These are phyloP conservation scores for Cladosporium sphaerospermum DNA, from an alignment of 2,329 filamentous ascomycete species.

Conservation along the genomic window DNA sequence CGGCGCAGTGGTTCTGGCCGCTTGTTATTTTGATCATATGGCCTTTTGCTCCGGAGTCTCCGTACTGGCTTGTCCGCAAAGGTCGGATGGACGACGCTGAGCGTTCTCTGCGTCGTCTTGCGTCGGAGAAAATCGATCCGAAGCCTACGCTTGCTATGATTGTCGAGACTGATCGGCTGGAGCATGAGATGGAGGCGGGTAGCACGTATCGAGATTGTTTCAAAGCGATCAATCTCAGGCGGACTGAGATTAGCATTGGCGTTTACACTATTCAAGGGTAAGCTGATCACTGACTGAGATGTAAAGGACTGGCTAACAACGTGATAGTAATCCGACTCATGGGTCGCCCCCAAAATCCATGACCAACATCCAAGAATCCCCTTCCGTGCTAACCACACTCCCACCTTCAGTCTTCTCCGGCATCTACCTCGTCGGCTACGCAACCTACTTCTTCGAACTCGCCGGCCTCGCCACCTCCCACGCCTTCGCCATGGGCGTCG, in stretches of 20 bases:
- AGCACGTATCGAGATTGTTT: slow-evolving; percentile 38
- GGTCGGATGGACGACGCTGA: slow-evolving; percentile 32
- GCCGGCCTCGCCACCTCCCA: slow-evolving; percentile 35
- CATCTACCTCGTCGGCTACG: slow-evolving; percentile 38
- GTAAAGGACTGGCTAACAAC: background rate
- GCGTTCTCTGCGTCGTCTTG: slow-evolving; percentile 29
- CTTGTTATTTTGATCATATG: slow-evolving; percentile 32
- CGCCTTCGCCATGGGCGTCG: slow-evolving; percentile 38
- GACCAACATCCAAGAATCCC: background rate
- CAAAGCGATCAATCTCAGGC: slow-evolving; percentile 34
- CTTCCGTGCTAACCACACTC: background rate
- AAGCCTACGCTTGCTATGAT: slow-evolving; percentile 35
- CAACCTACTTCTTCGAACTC: slow-evolving; percentile 44
- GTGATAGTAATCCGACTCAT: background rate
- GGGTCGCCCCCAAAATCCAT: background rate
- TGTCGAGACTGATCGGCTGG: slow-evolving; percentile 32
- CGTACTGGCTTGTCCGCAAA: slow-evolving; percentile 35
- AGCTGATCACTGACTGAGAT: background rate
- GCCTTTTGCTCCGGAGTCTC: slow-evolving; percentile 34
- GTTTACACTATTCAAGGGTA: slow-evolving; percentile 37
- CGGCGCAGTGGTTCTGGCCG: slow-evolving; percentile 40
- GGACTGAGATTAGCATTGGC: slow-evolving; percentile 39
- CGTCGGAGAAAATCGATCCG: slow-evolving; percentile 35
- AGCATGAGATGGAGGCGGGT: slow-evolving; percentile 35
- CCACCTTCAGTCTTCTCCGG: slow-evolving; percentile 31